Base-by-base conservation (phyloP, 2,329 filamentous ascomycete species). In the Calonectria pauciramosa region DNA sequence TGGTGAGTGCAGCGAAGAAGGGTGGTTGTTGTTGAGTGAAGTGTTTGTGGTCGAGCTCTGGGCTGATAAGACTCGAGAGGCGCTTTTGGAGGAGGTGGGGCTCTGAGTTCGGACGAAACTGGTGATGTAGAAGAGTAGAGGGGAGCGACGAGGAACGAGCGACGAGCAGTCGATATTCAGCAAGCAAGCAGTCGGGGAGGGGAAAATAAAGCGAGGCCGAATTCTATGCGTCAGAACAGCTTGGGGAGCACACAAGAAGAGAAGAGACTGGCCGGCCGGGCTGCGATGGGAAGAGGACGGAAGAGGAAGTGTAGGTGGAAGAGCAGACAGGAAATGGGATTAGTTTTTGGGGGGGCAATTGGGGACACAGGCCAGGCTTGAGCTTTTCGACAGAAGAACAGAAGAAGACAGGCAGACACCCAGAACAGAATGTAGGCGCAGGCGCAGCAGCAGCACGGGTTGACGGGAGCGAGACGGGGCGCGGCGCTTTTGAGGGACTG, bases 1-100 rank as follows among this genome's bases (percentile, higher is more conserved):
- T 91, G 74, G 79, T 84, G 82, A 73, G 16, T 28, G 14, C 34
- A 49, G 52, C 51, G n/a, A 67, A 52, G 54, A 36, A 18, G 51
- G 72, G 77, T 70, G 72, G 76, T 75, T 51, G 44, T 38, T 70
- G 59, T 30, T 34, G 30, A 72, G 56, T 26, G 54, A 36, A 71
- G 56, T 26, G 67, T 52, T 70, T 70, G 71, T 69, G 54, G 67
- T 74, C 44, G 68, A 66, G 52, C 69, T 78, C 73, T 79, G 74
- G 63, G 68, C 76, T 75, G 79, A 80, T 80, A 77, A 75, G 72
- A 73, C 68, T 18, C 18, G 68, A 73, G 68, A 78, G 75, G 75
- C 72, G 72, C 73, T 76, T 32, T 51, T 47, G 44, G 74, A 67
- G 71, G 74, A 72, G 72, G 79, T 78, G 77, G 79, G 79, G 76